A percentile compares a stretch with the other conserved stretches of the same genome.
Evolutionary conservation across 2,329 filamentous ascomycete species (phyloP).

Genomic region (Coniochaeta pulveracea): DNA sequence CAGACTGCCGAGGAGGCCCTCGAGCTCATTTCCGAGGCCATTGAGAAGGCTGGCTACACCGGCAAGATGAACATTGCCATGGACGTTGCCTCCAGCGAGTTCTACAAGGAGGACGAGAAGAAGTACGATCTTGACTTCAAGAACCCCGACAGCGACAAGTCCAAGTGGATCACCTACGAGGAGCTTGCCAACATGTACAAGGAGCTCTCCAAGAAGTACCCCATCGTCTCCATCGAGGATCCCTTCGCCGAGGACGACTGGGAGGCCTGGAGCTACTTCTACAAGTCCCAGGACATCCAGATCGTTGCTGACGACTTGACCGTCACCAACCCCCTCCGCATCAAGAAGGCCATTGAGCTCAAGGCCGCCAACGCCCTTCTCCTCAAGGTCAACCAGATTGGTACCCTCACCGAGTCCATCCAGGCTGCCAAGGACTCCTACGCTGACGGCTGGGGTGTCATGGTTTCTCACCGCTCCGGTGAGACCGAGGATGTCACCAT

Average conservation of each 20-base stretch:
- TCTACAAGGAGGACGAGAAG: constrained; percentile 96
- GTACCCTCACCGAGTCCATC: constrained; percentile 96
- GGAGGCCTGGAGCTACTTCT: constrained; percentile 99
- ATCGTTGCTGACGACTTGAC: constrained; percentile 98
- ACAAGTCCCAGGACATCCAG: constrained; percentile 97
- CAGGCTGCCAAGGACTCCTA: constrained; percentile 99
- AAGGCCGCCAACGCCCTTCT: constrained; percentile 98
- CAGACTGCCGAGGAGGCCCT: constrained; percentile 94
- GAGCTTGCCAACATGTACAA: constrained; percentile 89
- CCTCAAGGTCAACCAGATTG: constrained; percentile 99
- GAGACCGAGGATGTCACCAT: constrained; percentile 99
- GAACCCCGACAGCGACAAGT: constrained; percentile 93
- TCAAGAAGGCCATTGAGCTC: constrained; percentile 98
- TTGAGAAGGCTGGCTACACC: constrained; percentile 90
- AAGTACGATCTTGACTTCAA: constrained; percentile 99
- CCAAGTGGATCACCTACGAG: constrained; percentile 98
- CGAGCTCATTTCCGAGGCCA: constrained; percentile 87
- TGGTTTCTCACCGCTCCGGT: constrained; percentile 98
- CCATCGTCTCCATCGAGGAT: constrained; percentile 97
- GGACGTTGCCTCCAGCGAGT: constrained; percentile 98
- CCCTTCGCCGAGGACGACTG: constrained; percentile 99
- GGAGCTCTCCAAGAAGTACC: constrained; percentile 83
- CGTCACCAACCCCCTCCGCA: constrained; percentile 96
- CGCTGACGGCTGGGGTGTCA: constrained; percentile 92
- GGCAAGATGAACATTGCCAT: constrained; percentile 97